Conservation (phyloP, 2,329 filamentous ascomycete species). For the Sporothrix curviconia region DNA sequence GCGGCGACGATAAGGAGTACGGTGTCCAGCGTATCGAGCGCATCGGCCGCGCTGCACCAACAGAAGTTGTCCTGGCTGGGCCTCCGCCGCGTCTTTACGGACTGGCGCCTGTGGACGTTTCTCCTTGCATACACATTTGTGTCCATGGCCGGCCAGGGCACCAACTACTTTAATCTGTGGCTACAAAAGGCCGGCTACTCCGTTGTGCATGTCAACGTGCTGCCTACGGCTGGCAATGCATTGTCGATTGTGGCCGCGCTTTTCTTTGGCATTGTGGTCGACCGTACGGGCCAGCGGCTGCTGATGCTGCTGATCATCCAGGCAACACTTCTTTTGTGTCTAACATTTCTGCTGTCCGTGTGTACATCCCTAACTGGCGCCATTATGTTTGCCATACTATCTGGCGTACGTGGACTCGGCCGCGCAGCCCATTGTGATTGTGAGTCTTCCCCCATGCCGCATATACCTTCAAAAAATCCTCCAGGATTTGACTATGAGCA, state of each 20-base stretch:
- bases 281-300: slow-evolving; percentile 20
- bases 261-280: slow-evolving; percentile 22
- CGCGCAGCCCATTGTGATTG: slow-evolving; percentile 23
- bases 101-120: slow-evolving; percentile 87
- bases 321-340: slow-evolving; percentile 18
- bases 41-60: slow-evolving; percentile 18
- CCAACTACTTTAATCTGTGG: slow-evolving; percentile 46
- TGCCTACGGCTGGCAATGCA: slow-evolving; percentile 42
- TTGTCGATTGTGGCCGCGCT: slow-evolving; percentile 41
- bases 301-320: slow-evolving; percentile 15
- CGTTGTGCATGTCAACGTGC: slow-evolving; percentile 41
- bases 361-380: slow-evolving; percentile 20
- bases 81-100: slow-evolving; percentile 61
- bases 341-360: slow-evolving; percentile 21
- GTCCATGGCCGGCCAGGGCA: slow-evolving; percentile 15
- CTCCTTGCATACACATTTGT: slow-evolving; percentile 37
- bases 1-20: slow-evolving; percentile 18
- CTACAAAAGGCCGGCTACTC: slow-evolving; percentile 42
- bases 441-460: slow-evolving; percentile 14
- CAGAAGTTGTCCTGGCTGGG: no score
- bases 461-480: not conserved
- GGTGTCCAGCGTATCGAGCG: slow-evolving; percentile 21
- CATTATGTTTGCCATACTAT: slow-evolving; percentile 22
- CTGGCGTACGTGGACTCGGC: slow-evolving; percentile 20
- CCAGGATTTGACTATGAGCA: not conserved